Conservation (phyloP, 75 land plant genomes). For the Picea sitchensis region DNA sequence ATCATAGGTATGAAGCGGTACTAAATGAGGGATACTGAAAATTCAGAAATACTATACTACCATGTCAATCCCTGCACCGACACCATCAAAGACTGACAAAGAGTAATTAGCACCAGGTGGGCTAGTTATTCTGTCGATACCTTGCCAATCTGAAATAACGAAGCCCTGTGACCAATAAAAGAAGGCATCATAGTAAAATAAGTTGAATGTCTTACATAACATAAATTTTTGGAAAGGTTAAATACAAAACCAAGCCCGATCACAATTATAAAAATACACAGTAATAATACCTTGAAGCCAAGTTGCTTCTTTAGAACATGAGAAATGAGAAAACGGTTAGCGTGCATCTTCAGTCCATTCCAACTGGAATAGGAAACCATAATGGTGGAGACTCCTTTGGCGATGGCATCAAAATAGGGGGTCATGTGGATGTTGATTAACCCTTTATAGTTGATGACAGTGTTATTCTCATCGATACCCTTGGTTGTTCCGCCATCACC, state of each 20-base stretch:
- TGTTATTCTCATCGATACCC: slow-evolving; percentile 74
- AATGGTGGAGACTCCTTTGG: slow-evolving; percentile 60
- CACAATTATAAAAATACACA: not conserved
- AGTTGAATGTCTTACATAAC: not conserved
- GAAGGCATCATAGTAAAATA: no score
- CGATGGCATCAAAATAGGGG: slow-evolving; percentile 50
- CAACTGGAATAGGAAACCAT: slow-evolving; percentile 75
- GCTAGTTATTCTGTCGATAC: slow-evolving; percentile 57
- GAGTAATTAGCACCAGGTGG: slow-evolving; percentile 65
- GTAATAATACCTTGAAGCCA: slow-evolving; percentile 36
- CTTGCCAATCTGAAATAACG: slow-evolving; percentile 66
- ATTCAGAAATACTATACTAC: slow-evolving; percentile 16
- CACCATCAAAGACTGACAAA: slow-evolving; percentile 38
- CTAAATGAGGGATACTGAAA: not conserved
- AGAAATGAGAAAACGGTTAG: slow-evolving; percentile 47
- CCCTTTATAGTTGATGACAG: slow-evolving; percentile 36
- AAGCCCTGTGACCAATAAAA: slow-evolving; percentile 51
- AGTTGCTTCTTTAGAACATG: slow-evolving; percentile 48
- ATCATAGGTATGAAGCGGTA: not conserved
- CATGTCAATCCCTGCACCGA: slow-evolving; percentile 71
- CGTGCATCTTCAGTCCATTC: slow-evolving; percentile 87
- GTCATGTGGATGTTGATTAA: slow-evolving; percentile 67
- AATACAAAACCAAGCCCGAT: not conserved
- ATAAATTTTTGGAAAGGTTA: not conserved
- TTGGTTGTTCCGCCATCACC: slow-evolving; percentile 76